These are phyloP conservation scores for Zymoseptoria passerinii DNA, from an alignment of 2,329 filamentous ascomycete species.

Conservation along the genomic window DNA sequence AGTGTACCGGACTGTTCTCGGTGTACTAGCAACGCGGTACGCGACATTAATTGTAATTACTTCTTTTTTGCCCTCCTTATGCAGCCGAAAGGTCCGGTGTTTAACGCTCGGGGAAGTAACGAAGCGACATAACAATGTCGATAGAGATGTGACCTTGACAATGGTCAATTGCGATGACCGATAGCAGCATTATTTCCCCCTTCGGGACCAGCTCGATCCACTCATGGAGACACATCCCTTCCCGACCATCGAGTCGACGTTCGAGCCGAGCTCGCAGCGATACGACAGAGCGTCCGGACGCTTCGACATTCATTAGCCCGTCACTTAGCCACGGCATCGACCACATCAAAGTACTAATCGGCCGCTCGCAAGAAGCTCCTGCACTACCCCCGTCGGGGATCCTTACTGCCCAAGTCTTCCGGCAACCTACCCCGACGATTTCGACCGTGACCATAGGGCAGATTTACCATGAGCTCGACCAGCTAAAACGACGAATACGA, in stretches of 20 bases:
- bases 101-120: too few relatives aligned
- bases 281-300: conserved; percentile 9
- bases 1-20: too few relatives aligned
- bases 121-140: too few relatives aligned
- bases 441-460: conserved; percentile 13
- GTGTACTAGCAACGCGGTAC: too few relatives aligned
- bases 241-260: conserved; percentile 1
- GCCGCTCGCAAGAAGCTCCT: conserved; percentile 14
- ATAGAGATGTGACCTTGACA: background rate
- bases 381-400: conserved; percentile 9
- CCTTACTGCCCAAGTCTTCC: conserved; percentile 23
- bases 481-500: conserved; percentile 25
- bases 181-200: background rate
- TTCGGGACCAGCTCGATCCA: background rate
- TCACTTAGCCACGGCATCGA: conserved; percentile 21
- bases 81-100: too few relatives aligned
- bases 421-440: conserved; percentile 12
- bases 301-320: conserved; percentile 4
- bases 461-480: conserved; percentile 23
- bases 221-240: background rate
- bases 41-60: too few relatives aligned
- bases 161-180: background rate
- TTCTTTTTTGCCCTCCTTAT: too few relatives aligned
- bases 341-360: conserved; percentile 22
- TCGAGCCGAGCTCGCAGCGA: conserved; percentile 8